These are phyloP conservation scores for Yamadazyma blattariae DNA, from an alignment of 1,139 yeast species.

Conservation along the genomic window DNA sequence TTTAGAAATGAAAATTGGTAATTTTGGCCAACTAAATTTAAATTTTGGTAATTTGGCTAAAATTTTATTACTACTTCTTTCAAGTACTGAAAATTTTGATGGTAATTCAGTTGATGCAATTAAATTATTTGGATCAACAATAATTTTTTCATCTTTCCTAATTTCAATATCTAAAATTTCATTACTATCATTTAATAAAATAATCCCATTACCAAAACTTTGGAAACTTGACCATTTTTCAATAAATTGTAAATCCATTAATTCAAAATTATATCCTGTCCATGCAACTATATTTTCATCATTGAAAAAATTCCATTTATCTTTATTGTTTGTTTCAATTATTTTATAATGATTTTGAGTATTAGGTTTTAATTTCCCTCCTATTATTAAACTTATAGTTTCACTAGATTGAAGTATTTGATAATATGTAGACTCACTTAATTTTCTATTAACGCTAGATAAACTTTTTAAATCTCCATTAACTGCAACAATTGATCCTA, in stretches of 20 bases:
- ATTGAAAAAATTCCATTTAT: conserved; percentile 36
- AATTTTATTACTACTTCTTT: conserved; percentile 5
- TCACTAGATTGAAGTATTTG: conserved; percentile 23
- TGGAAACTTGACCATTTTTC: conserved; percentile 19
- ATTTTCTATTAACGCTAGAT: conserved; percentile 12
- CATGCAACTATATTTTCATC: conserved; percentile 40
- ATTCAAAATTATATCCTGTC: conserved; percentile 37
- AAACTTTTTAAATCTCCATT: conserved; percentile 30
- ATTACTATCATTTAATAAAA: conserved; percentile 37
- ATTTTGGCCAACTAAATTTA: not conserved
- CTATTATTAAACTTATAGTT: conserved; percentile 28
- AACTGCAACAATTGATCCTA: conserved; percentile 32
- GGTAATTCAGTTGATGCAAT: conserved; percentile 25
- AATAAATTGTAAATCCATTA: conserved; percentile 18
- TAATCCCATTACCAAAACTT: conserved; percentile 33
- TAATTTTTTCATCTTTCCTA: conserved; percentile 27
- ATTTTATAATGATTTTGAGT: conserved; percentile 21
- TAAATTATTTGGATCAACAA: conserved; percentile 32
- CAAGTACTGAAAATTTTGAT: conserved; percentile 5
- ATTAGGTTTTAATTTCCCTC: conserved; percentile 20
- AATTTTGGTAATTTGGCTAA: conserved; percentile 2
- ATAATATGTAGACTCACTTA: conserved; percentile 19
- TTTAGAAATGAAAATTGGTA: not conserved
- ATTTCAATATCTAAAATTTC: conserved; percentile 31
- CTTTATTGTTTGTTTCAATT: conserved; percentile 17